Conservation (phyloP, 2,329 filamentous ascomycete species). For the Xylaria sp. region DNA sequence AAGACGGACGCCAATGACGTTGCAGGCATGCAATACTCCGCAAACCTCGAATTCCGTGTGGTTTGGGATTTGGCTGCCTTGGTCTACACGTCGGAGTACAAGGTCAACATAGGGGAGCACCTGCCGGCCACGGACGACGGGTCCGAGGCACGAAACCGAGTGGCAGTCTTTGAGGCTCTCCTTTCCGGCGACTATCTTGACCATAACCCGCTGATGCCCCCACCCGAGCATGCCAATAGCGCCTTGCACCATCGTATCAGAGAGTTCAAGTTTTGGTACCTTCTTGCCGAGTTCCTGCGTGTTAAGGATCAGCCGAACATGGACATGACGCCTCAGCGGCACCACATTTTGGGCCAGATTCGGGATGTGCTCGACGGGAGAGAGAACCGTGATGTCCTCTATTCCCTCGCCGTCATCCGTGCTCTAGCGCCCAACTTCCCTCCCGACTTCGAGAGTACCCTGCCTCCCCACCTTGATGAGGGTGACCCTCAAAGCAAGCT, state of each 20-base stretch:
- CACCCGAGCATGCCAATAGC: conserved; percentile 53
- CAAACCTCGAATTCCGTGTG: conserved; percentile 58
- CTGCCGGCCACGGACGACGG: conserved; percentile 61
- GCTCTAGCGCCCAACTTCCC: conserved; percentile 70
- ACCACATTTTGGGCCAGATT: conserved; percentile 66
- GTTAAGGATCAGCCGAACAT: conserved; percentile 60
- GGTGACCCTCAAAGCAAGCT: conserved; percentile 68
- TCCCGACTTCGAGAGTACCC: conserved; percentile 58
- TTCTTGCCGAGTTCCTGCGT: conserved; percentile 71
- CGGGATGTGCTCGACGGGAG: conserved; percentile 74
- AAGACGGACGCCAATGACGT: conserved; percentile 53
- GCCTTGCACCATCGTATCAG: conserved; percentile 58
- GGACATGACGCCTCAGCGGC: conserved; percentile 57
- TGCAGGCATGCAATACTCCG: conserved; percentile 55
- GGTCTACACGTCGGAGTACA: conserved; percentile 45
- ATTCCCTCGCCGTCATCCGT: conserved; percentile 81
- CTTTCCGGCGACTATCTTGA: conserved; percentile 71
- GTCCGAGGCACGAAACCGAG: conserved; percentile 67
- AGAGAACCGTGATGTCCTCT: conserved; percentile 88
- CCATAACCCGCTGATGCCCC: conserved; percentile 57
- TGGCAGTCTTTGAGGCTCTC: conserved; percentile 76
- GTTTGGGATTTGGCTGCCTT: conserved; percentile 63
- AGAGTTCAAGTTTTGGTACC: conserved; percentile 82
- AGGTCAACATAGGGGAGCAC: conserved; percentile 37
- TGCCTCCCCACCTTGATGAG: conserved; percentile 65